Evolutionary conservation across 2,329 filamentous ascomycete genomes (phyloP).

Genomic region (Chrysoporthe puriensis): DNA sequence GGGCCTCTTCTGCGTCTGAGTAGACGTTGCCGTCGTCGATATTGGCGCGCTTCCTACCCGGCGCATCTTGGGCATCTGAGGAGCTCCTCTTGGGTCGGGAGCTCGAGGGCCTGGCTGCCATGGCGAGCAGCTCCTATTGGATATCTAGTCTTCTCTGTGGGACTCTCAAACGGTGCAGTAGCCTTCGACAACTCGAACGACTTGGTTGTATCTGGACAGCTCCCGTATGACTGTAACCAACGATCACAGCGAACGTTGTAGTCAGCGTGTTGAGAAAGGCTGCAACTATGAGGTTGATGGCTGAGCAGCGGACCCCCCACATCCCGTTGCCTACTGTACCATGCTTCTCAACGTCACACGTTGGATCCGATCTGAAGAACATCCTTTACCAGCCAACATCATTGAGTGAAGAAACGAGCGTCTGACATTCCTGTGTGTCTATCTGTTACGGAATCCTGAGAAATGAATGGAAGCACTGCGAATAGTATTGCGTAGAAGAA

Average conservation of each 20-base stretch:
- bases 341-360: not conserved
- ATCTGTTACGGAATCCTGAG: no score
- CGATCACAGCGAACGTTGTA: not conserved
- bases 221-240: not conserved
- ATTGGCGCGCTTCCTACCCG: slow-evolving; percentile 17
- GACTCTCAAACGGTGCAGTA: not conserved
- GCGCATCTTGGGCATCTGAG: slow-evolving; percentile 8
- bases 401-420: no score
- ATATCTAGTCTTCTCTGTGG: not conserved
- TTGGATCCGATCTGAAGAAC: not conserved
- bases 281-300: not conserved
- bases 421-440: no score
- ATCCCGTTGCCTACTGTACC: not conserved
- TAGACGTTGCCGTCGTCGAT: not conserved
- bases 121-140: not conserved
- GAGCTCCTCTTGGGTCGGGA: slow-evolving; percentile 14
- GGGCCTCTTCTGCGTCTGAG: slow-evolving; percentile 42
- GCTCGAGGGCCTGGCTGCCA: slow-evolving; percentile 7
- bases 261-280: not conserved
- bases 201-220: not conserved
- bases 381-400: no score
- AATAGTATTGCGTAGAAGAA: no score
- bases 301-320: not conserved
- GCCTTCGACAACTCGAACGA: not conserved
- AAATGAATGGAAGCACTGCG: no score